A percentile compares a stretch with the other conserved stretches of the same genome.
Evolutionary conservation across 2,329 filamentous ascomycete species (phyloP).

Genomic region (Exophiala oligosperma): DNA sequence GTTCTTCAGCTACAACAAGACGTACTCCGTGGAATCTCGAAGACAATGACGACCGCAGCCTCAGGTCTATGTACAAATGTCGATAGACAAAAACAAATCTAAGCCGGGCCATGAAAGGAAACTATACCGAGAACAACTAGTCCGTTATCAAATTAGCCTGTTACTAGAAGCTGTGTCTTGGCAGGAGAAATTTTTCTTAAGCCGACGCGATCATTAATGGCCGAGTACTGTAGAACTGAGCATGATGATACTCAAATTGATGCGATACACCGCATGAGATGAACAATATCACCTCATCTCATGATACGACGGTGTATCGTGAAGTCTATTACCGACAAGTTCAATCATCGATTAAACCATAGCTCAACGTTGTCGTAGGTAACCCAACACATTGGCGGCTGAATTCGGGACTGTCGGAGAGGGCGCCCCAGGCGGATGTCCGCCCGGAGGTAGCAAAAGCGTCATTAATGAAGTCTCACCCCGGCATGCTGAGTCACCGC

Average conservation of each 20-base stretch:
- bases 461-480: neutral
- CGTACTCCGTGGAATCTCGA: no score
- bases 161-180: neutral
- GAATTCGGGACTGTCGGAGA: conserved; percentile 12
- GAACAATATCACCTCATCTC: neutral
- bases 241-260: no score
- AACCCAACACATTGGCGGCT: conserved; percentile 1
- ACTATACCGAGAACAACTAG: neutral
- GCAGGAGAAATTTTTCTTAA: neutral
- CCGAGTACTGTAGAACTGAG: no score
- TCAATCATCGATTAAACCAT: no score
- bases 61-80: neutral
- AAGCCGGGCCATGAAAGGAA: neutral
- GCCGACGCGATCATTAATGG: neutral
- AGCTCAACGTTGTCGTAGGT: neutral
- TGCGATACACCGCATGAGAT: neutral
- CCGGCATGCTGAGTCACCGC: conserved; percentile 14
- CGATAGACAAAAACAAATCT: neutral
- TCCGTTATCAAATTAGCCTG: neutral
- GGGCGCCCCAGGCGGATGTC: neutral
- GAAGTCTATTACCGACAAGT: no score
- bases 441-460: neutral
- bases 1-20: no score
- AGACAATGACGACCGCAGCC: neutral
- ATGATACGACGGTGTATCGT: no score